These are phyloP conservation scores for Diaporthe velutina DNA, from an alignment of 2,329 filamentous ascomycete species.

Conservation along the genomic window DNA sequence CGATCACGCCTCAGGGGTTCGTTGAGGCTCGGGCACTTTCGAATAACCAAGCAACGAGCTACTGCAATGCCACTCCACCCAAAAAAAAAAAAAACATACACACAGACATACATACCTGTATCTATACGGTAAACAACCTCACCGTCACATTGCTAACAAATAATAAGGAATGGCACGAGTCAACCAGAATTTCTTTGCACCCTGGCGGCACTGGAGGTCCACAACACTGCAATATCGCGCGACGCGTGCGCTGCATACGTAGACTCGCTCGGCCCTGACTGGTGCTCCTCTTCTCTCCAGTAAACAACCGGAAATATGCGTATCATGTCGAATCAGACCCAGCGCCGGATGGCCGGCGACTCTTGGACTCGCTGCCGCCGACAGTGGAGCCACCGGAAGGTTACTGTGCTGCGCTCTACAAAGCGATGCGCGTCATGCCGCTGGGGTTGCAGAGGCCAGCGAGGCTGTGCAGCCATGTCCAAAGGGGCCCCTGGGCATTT, in stretches of 20 bases:
- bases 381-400: slow-evolving; percentile 31
- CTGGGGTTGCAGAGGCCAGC: slow-evolving; percentile 29
- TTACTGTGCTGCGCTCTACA: slow-evolving; percentile 10
- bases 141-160: not conserved
- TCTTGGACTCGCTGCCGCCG: slow-evolving; percentile 14
- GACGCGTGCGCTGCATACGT: slow-evolving; percentile 21
- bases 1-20: not conserved
- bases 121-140: not conserved
- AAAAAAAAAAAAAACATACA: not conserved
- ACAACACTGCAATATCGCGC: slow-evolving; percentile 6
- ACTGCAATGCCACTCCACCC: slow-evolving; percentile 36
- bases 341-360: not conserved
- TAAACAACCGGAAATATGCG: not conserved
- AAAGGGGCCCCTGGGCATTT: not conserved
- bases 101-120: not conserved
- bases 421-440: slow-evolving; percentile 23
- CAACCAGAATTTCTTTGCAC: not conserved
- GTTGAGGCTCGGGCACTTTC: slow-evolving; percentile 24
- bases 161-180: not conserved
- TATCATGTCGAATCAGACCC: slow-evolving; percentile 29
- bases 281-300: slow-evolving; percentile 2
- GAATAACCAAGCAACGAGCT: slow-evolving; percentile 29
- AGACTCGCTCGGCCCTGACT: slow-evolving; percentile 10
- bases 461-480: slow-evolving; percentile 37
- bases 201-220: not conserved